Evolutionary conservation across 2,329 filamentous ascomycete genomes (phyloP).

Genomic region (Colletotrichum sp.): DNA sequence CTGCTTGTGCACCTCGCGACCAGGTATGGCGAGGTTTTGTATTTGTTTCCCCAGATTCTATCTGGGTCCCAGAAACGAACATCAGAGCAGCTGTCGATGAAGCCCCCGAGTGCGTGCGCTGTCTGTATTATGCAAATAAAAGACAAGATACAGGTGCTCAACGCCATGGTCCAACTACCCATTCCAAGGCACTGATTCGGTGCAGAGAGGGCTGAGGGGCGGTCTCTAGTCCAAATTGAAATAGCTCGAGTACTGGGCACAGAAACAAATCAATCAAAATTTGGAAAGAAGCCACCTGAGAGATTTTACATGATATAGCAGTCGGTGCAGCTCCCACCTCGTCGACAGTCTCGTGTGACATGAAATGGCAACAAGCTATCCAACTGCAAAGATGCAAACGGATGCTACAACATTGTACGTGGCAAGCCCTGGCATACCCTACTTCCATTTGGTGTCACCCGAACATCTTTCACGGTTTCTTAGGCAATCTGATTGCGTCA

Average conservation of each 20-base stretch:
- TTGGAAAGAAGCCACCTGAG: not conserved
- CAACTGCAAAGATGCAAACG: not conserved
- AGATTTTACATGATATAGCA: rapidly evolving
- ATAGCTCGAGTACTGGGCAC: rapidly evolving
- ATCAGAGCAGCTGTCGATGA: not conserved
- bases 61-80: not conserved
- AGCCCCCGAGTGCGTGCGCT: not conserved
- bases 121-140: not conserved
- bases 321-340: rapidly evolving
- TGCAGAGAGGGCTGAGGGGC: not conserved
- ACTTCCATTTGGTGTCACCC: rapidly evolving
- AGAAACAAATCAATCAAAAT: not conserved
- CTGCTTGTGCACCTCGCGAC: not conserved
- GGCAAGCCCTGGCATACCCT: not conserved
- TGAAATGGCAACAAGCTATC: rapidly evolving
- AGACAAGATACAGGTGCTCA: rapidly evolving
- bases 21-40: not conserved
- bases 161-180: rapidly evolving
- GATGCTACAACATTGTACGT: not conserved
- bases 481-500: rapidly evolving
- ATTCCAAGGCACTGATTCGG: not conserved
- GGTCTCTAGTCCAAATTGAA: rapidly evolving
- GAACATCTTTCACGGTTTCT: not conserved
- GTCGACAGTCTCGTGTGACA: not conserved
- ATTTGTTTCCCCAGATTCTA: not conserved